Evolutionary conservation across 805 yeast genomes (phyloP).

Genomic region (Pichia ethanolica): DNA sequence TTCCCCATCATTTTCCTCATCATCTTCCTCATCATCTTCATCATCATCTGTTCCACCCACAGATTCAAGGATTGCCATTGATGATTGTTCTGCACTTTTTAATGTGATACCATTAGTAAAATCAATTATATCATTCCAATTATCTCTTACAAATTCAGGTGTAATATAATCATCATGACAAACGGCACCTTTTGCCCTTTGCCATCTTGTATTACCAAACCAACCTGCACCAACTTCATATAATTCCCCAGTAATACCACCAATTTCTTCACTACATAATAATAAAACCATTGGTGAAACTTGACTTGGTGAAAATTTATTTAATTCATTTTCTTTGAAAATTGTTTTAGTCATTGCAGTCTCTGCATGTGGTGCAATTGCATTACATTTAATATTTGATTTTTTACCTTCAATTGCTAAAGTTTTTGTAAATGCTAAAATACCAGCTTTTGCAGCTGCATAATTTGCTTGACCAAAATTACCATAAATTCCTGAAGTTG

Average conservation of each 20-base stretch:
- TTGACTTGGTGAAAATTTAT: conserved; percentile 76
- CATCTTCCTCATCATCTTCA: conserved; percentile 38
- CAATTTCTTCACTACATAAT: conserved; percentile 64
- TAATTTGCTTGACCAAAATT: conserved; percentile 97
- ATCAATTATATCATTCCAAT: conserved; percentile 61
- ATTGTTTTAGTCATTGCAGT: conserved; percentile 94
- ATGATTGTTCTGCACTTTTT: conserved; percentile 66
- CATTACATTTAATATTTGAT: conserved; percentile 65
- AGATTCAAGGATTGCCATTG: conserved; percentile 67
- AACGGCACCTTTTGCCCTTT: conserved; percentile 81
- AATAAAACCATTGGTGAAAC: conserved; percentile 87
- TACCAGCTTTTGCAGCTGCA: conserved; percentile 87
- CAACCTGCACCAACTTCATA: conserved; percentile 97
- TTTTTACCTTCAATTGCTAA: conserved; percentile 87
- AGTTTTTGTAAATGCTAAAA: conserved; percentile 78
- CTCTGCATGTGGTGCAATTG: conserved; percentile 95
- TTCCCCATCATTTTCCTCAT: conserved; percentile 34
- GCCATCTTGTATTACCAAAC: conserved; percentile 93
- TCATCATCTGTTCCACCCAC: conserved; percentile 43
- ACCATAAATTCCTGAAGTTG: conserved; percentile 96
- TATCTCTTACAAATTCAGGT: conserved; percentile 57
- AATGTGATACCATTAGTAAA: conserved; percentile 49
- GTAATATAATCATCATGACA: conserved; percentile 46
- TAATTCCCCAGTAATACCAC: conserved; percentile 60
- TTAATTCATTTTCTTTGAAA: conserved; percentile 70